Evolutionary conservation across 768 basidiomycete species (phyloP).

Genomic region (Hemileccinum rubropunctum): DNA sequence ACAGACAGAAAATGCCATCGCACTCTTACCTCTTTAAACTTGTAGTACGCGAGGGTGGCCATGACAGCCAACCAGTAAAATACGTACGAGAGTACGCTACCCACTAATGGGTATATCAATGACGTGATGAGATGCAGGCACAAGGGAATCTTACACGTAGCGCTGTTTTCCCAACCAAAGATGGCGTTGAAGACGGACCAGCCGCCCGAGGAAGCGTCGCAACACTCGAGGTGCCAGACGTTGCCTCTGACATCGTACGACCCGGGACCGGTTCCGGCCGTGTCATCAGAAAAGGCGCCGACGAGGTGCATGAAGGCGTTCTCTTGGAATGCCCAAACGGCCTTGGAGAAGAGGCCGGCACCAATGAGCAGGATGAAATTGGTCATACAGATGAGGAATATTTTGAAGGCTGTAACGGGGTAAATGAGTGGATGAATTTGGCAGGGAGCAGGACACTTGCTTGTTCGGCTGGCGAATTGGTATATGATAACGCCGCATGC

Average conservation of each 20-base stretch:
- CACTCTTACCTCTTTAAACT: constrained; percentile 50
- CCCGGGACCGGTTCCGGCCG: constrained; percentile 75
- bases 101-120: constrained; percentile 40
- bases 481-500: constrained; percentile 76
- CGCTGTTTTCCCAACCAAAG: constrained; percentile 88
- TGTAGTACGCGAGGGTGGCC: constrained; percentile 59
- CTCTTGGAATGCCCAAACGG: constrained; percentile 68
- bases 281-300: constrained; percentile 70
- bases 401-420: constrained; percentile 52
- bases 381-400: constrained; percentile 92
- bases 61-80: constrained; percentile 92
- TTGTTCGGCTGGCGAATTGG: constrained; percentile 69
- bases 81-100: constrained; percentile 81
- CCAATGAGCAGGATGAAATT: constrained; percentile 92
- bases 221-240: constrained; percentile 88
- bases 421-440: not conserved
- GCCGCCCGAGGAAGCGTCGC: constrained; percentile 55
- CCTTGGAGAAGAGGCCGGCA: constrained; percentile 85
- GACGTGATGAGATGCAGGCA: not conserved
- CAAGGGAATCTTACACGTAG: constrained; percentile 46
- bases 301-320: constrained; percentile 66
- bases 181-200: constrained; percentile 86
- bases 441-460: constrained; percentile 37
- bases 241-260: constrained; percentile 77
- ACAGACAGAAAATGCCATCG: not conserved